Conservation (phyloP, 371 early-diverging fungal genomes). For the Blakeslea trispora region DNA sequence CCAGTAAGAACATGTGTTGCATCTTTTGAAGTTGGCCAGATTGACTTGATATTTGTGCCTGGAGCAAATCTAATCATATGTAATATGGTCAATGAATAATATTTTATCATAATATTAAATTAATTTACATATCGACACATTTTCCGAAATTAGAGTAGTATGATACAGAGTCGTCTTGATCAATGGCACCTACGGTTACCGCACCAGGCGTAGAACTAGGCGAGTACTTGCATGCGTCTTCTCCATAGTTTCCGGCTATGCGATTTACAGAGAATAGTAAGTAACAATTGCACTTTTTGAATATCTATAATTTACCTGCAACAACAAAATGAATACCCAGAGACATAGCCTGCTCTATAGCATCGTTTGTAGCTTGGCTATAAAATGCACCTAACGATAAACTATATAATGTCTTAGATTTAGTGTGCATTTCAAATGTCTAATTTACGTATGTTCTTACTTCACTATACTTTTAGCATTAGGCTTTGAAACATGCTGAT, state of each 20-base stretch:
- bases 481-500: slow-evolving; percentile 31
- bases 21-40: slow-evolving; percentile 41
- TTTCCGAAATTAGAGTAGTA: slow-evolving; percentile 77
- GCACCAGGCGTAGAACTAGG: slow-evolving; percentile 84
- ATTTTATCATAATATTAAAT: background rate
- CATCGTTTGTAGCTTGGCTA: slow-evolving; percentile 60
- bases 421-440: too few relatives aligned
- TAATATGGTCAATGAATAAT: background rate
- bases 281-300: background rate
- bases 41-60: slow-evolving; percentile 79
- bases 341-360: slow-evolving; percentile 52
- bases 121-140: slow-evolving; percentile 73
- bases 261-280: background rate
- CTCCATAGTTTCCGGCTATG: slow-evolving; percentile 60
- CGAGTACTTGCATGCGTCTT: slow-evolving; percentile 83
- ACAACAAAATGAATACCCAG: slow-evolving; percentile 59
- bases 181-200: slow-evolving; percentile 89
- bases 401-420: slow-evolving; percentile 18
- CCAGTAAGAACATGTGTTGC: slow-evolving; percentile 57
- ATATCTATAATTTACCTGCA: slow-evolving; percentile 34
- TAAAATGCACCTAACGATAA: slow-evolving; percentile 59
- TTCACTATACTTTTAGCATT: slow-evolving; percentile 41
- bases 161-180: slow-evolving; percentile 70
- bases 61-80: slow-evolving; percentile 54
- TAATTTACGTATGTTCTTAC: slow-evolving; percentile 18